Evolutionary conservation across 75 land plant species (phyloP).

Genomic region (Adiantum capillusveneris): DNA sequence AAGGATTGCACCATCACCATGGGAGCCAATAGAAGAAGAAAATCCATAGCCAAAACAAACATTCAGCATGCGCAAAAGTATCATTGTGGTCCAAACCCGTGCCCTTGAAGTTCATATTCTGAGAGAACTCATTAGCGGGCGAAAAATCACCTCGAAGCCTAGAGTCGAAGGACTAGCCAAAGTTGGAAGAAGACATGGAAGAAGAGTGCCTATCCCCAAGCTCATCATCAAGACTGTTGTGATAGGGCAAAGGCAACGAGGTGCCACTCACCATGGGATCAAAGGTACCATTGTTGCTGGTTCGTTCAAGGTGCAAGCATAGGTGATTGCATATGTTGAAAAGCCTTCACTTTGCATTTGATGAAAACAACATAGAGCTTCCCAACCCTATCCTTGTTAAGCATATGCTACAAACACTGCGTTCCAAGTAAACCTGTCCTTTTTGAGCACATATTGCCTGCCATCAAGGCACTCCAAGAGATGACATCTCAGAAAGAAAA

Average conservation of each 20-base stretch:
- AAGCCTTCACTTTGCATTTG: no score
- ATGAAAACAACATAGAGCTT: no score
- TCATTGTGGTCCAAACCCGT: slow-evolving; percentile 11
- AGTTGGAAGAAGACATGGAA: slow-evolving; percentile 13
- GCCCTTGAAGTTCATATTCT: slow-evolving; percentile 2
- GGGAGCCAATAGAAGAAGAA: background rate
- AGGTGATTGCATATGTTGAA: no score
- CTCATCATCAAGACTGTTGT: background rate
- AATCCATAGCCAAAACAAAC: slow-evolving; percentile 9
- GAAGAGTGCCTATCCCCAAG: slow-evolving; percentile 9
- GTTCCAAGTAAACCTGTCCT: no score
- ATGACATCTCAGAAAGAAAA: no score
- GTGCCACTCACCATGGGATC: background rate
- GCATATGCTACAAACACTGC: no score
- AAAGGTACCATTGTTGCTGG: no score
- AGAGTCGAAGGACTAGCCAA: slow-evolving; percentile 12
- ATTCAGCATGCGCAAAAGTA: slow-evolving; percentile 4
- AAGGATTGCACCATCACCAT: slow-evolving; percentile 37
- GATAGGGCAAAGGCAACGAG: slow-evolving; percentile 10
- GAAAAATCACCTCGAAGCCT: background rate
- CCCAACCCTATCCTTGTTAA: no score
- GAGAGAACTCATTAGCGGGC: background rate
- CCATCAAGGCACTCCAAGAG: no score
- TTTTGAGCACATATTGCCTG: no score
- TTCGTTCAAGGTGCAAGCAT: no score